Percentiles rank a stretch among this genome's conserved stretches.
Conservation (phyloP, 805 yeast species). For the Candida endomychidarum region DNA sequence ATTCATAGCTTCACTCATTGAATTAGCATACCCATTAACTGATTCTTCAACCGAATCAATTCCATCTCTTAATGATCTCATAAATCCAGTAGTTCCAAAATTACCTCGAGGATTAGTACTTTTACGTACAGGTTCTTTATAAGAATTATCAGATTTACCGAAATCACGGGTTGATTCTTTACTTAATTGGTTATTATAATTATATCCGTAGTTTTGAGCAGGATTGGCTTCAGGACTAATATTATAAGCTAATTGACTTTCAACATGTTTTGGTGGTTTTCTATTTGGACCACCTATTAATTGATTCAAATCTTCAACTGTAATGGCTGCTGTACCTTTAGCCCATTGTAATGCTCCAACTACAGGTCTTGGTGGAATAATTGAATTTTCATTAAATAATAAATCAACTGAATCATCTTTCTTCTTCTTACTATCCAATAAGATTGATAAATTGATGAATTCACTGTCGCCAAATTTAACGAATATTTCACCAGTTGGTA, state of each 20-base stretch:
- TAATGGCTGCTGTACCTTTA: slow-evolving; percentile 64
- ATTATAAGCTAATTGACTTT: slow-evolving; percentile 52
- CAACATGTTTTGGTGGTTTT: slow-evolving; percentile 57
- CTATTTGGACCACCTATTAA: slow-evolving; percentile 77
- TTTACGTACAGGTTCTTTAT: slow-evolving; percentile 46
- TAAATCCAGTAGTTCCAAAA: slow-evolving; percentile 40
- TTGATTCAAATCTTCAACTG: slow-evolving; percentile 59
- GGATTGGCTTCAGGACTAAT: slow-evolving; percentile 47
- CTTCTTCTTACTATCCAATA: slow-evolving; percentile 17
- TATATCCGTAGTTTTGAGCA: slow-evolving; percentile 30
- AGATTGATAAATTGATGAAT: slow-evolving; percentile 25
- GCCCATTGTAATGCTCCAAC: slow-evolving; percentile 84
- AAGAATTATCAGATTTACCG: slow-evolving; percentile 26
- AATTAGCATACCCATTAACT: slow-evolving; percentile 57
- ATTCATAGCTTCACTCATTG: slow-evolving; percentile 51
- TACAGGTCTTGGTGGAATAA: slow-evolving; percentile 76
- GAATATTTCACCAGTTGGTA: slow-evolving; percentile 57
- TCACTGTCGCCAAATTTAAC: slow-evolving; percentile 57
- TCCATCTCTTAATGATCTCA: slow-evolving; percentile 51
- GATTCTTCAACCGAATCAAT: slow-evolving; percentile 54
- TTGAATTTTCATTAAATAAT: slow-evolving; percentile 66
- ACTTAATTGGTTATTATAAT: slow-evolving; percentile 10
- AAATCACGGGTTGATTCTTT: too few relatives aligned
- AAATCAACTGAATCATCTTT: slow-evolving; percentile 45
- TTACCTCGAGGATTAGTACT: slow-evolving; percentile 37